Conservation (phyloP, 1,284 basidiomycete species). For the Ganoderma leucocontextum region DNA sequence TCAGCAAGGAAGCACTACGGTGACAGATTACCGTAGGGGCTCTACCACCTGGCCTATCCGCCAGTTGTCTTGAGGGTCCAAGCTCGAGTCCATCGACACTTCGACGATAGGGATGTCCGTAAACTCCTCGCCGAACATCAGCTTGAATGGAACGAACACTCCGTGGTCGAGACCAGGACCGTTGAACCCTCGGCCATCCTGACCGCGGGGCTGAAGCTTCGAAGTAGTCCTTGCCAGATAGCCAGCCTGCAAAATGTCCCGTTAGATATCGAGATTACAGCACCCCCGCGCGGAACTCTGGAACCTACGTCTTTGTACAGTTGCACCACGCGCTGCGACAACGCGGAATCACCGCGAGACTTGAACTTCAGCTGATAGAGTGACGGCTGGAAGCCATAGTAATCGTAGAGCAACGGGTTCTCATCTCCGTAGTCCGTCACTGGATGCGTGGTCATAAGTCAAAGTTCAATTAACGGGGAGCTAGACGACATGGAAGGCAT, state of each 20-base stretch:
- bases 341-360: conserved; percentile 63
- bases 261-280: not conserved
- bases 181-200: conserved; percentile 71
- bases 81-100: conserved; percentile 71
- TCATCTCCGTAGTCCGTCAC: conserved; percentile 79
- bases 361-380: conserved; percentile 74
- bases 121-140: conserved; percentile 78
- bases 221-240: conserved; percentile 59
- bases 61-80: conserved; percentile 72
- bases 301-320: conserved; percentile 60
- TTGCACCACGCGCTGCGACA: conserved; percentile 67
- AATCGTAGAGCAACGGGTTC: conserved; percentile 79
- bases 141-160: conserved; percentile 77
- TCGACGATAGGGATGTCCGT: conserved; percentile 70
- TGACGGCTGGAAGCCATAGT: conserved; percentile 68
- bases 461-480: conserved; percentile 23
- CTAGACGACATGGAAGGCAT: conserved; percentile 23
- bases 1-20: conserved; percentile 8
- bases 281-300: not conserved
- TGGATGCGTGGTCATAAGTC: conserved; percentile 34
- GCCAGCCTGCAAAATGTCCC: conserved; percentile 54
- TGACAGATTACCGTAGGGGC: conserved; percentile 55
- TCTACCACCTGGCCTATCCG: conserved; percentile 68
- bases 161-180: conserved; percentile 75
- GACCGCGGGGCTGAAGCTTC: conserved; percentile 63